Base-by-base conservation (phyloP, 352 stramenopile genomes). In the Globisporangium takayamanum region DNA sequence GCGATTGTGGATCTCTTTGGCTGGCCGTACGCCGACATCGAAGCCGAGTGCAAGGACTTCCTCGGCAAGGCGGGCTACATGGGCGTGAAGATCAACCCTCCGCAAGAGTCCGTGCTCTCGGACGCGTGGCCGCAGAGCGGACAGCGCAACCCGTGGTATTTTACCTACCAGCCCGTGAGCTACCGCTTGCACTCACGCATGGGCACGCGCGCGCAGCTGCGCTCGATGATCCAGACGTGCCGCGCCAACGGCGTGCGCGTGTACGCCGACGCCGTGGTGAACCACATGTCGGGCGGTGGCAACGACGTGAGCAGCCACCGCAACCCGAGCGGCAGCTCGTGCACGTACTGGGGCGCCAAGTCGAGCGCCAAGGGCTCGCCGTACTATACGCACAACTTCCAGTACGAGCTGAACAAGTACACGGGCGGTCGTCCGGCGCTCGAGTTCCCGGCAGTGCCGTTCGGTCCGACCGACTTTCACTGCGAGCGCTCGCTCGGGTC, bases 1-100 rank as follows among this genome's bases (percentile, higher is more conserved):
- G 78, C 80, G 4, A 82, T 88, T 58, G 78, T 88, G 5, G 80
- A 88, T 25, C 51, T 89, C 15, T 89, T 89, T 39, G 77, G 76
- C 7, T 88, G 78, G 80, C 78, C 80, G 20, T 85, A 85, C 56
- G 59, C 64, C 15, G 80, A 87, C 48, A 85, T 88, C 36, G 78
- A 78, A 25, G 53, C 70, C 22, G 80, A 89, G 51, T 89, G 78
- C 55, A 47, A 60, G 4, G 68, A 78, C 39, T 86, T 87, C 54
- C 49, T 89, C 25, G 75, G 74, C 41, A 86, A 87, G 25, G 75
- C 78, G 4, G 76, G 79, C 1, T 88, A 88, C 68, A 70, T 89
- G 51, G 78, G 80, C 5, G 74, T 87, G 30, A 89, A 88, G 67
- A 79, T 89, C 56, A 84, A 76, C 26, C 80, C 80, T 2, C 76